Evolutionary conservation across 2,329 filamentous ascomycete genomes (phyloP).

Genomic region (Talaromyces sp.): DNA sequence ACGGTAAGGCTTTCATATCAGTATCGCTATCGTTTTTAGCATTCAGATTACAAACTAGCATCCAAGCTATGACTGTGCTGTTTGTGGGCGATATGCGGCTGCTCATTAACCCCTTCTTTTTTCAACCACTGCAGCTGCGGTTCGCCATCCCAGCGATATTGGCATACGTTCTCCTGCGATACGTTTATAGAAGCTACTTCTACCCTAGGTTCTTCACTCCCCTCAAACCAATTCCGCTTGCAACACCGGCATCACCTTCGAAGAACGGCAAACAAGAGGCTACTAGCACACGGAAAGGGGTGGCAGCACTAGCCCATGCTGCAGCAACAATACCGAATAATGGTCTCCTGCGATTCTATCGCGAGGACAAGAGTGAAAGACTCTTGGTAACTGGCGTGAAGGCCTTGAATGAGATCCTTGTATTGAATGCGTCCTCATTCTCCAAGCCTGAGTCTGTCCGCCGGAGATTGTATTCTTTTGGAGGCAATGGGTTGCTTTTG

Average conservation of each 20-base stretch:
- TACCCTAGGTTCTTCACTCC: conserved; percentile 57
- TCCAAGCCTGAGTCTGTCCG: conserved; percentile 55
- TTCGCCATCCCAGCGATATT: not conserved
- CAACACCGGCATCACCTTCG: not conserved
- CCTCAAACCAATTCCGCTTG: conserved; percentile 50
- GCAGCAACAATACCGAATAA: conserved; percentile 58
- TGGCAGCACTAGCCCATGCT: conserved; percentile 42
- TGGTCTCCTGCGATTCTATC: conserved; percentile 63
- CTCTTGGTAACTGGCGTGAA: conserved; percentile 59
- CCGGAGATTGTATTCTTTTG: conserved; percentile 30
- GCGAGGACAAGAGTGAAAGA: conserved; percentile 58
- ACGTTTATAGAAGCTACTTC: conserved; percentile 41
- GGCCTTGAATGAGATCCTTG: conserved; percentile 64
- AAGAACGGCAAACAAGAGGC: not conserved
- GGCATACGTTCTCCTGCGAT: conserved; percentile 15
- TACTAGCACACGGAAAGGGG: not conserved
- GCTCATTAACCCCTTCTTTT: not conserved
- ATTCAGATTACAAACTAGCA: too few species aligned
- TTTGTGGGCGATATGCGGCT: not conserved
- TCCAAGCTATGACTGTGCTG: not conserved
- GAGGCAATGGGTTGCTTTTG: conserved; percentile 53
- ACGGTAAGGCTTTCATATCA: too few species aligned
- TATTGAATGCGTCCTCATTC: conserved; percentile 65
- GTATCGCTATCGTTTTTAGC: not conserved
- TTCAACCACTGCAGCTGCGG: not conserved